These are phyloP conservation scores for Fusarium staphyleae DNA, from an alignment of 2,329 filamentous ascomycete genomes.

Conservation along the genomic window DNA sequence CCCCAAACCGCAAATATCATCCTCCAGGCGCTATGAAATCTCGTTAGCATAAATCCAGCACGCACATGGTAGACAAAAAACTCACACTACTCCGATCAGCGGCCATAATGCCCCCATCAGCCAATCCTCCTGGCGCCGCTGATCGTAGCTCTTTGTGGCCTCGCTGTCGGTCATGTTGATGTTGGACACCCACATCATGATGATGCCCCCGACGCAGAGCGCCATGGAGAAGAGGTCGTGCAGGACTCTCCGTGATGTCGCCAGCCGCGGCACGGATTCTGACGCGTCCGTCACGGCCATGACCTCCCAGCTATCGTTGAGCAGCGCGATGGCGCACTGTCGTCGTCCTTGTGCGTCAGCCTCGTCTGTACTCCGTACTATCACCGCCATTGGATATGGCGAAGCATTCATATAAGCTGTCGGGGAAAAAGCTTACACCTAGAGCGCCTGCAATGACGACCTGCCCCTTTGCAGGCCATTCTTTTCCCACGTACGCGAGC, in stretches of 20 bases:
- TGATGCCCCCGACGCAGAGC: slow-evolving; percentile 45
- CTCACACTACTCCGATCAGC: slow-evolving; percentile 40
- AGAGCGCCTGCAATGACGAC: slow-evolving; percentile 43
- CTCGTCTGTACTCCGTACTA: background rate
- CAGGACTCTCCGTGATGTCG: slow-evolving; percentile 41
- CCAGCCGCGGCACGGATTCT: slow-evolving; percentile 38
- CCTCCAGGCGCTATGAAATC: slow-evolving; percentile 36
- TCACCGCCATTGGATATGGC: too few relatives aligned
- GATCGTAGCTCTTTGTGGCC: slow-evolving; percentile 5
- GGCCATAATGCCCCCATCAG: slow-evolving; percentile 35
- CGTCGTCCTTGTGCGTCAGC: slow-evolving; percentile 7
- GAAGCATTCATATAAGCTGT: too few relatives aligned
- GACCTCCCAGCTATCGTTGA: slow-evolving; percentile 50
- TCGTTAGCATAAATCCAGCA: background rate
- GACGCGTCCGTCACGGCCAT: slow-evolving; percentile 41
- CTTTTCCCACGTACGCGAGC: slow-evolving; percentile 44
- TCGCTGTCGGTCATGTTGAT: slow-evolving; percentile 25
- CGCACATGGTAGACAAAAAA: background rate
- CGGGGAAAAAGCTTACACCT: slow-evolving; percentile 39
- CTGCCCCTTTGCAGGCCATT: slow-evolving; percentile 43
- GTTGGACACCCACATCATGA: slow-evolving; percentile 45
- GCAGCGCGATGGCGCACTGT: slow-evolving; percentile 44
- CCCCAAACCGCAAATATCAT: slow-evolving; percentile 43
- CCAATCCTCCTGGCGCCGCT: slow-evolving; percentile 27
- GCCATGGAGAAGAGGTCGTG: slow-evolving; percentile 47